Base-by-base conservation (phyloP, 306 rosid species). In the Pyrus communis region DNA sequence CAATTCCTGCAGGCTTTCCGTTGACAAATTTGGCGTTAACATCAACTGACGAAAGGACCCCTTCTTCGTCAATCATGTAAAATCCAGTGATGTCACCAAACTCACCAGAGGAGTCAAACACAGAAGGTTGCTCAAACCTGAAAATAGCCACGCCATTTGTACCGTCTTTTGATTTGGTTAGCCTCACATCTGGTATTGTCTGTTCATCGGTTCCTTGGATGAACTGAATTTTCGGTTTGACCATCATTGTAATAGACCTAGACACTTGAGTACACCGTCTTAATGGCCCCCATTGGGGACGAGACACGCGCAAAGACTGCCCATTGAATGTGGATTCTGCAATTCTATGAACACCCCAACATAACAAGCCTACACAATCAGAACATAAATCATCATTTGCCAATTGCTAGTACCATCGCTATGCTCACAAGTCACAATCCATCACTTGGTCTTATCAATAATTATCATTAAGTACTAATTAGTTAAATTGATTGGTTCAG, bases 11-110 rank as follows among this genome's bases (percentile, higher is more conserved):
- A 46, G 98, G 99, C 82, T 87, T 96, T 42, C 99, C 99, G 31
- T 96, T 96, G 71, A 96, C 82, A 73, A 96, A 96, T 73, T 93
- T 96, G 70, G 99, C 99, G 76, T 23, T 96, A 58, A 96, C 99
- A 85, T 96, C 99, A 78, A 93, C 98, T 0, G 99, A 96, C 73
- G 87, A 93, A 85, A 96, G 82, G 68, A 89, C 89, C 6, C 99
- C 99, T 86, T 96, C 99, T 79, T 96, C 99, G 49, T 96, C 99
- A 72, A 96, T 93, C 99, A 96, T 91, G 90, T 80, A 96, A 49
- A 96, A 89, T 11, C 99, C 99, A 7, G 98, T 96, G 40, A 96
- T 96, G 35, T 96, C 99, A 12, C 99, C 99, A 28, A 96, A 91
- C 82, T 96, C 99, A 54, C 91, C 89, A 3, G 99, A 96, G 22